Evolutionary conservation across 495 filamentous ascomycete species (phyloP), one percentile per base, ranked within the genome.

Genomic region (Xylaria venustula): DNA sequence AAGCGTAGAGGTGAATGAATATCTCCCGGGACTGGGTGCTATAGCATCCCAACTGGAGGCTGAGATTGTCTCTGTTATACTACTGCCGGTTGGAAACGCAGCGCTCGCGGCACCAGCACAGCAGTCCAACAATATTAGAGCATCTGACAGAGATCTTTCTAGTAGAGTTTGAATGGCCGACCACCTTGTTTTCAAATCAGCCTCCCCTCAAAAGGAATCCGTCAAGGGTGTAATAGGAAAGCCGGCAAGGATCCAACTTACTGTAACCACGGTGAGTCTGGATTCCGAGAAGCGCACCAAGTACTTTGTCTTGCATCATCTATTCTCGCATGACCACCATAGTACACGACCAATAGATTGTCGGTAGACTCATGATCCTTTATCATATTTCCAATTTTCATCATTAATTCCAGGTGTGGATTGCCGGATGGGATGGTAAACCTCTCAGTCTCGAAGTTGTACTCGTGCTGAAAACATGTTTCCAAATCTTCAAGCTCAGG

Each of bases 131-230:
- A 84, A 73, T 36, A 84, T 81, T 22, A 83, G 63, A 22, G 81
- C 76, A 61, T 85, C 81, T 1, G 79, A 83, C 6, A 70, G 59
- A n/a, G 79, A 80, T 47, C 80, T 64, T 61, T 83, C 80, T 25
- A 83, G 69, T n/a, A 83, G 64, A 0, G 75, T 82, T 60, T 83
- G 79, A 42, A 84, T 81, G 23, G 78, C 80, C 6, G 77, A 83
- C 81, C 81, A 84, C 57, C 71, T 71, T 34, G n/a, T 32, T 14
- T 28, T 12, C 26, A 45, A 14, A 44, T 12, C 3, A 45, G n/a
- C n/a, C n/a, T n/a, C n/a, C n/a, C 2, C 30, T 11, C 36, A 9
- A 9, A 28, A 14, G 36, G 20, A 11, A 8, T 3, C 22, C 26
- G 2, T 14, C 20, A 32, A 17, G 4, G 25, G 41, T 40, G 6